Evolutionary conservation across 192 early-diverging fungal genomes (phyloP).

Genomic region (Chytriomyces confervae): DNA sequence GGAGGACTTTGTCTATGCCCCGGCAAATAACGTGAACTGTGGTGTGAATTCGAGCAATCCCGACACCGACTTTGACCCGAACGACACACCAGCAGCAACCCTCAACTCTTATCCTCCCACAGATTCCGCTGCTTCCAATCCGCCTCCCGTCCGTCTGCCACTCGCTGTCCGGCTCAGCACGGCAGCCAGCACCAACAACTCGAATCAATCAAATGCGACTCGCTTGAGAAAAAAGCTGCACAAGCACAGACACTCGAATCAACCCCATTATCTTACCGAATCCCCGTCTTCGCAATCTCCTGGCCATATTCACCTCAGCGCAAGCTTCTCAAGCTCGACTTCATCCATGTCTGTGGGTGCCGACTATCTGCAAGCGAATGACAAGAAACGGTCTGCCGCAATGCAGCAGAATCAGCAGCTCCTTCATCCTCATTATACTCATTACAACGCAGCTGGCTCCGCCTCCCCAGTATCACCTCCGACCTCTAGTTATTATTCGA

Average conservation of each 20-base stretch:
- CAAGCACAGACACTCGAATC: background rate
- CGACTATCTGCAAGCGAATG: background rate
- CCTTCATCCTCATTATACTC: background rate
- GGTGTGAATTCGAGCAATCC: background rate
- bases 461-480: background rate
- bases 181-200: background rate
- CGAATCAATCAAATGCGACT: background rate
- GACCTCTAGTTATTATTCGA: background rate
- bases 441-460: background rate
- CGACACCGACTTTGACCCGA: background rate
- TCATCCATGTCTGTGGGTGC: constrained; percentile 8
- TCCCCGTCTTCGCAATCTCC: background rate
- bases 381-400: background rate
- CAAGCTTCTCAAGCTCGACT: background rate
- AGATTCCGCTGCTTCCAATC: background rate
- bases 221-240: background rate
- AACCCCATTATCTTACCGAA: background rate
- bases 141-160: background rate
- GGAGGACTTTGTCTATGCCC: background rate
- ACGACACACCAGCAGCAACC: background rate
- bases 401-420: background rate
- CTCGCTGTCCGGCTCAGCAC: background rate
- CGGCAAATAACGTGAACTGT: background rate
- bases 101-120: background rate
- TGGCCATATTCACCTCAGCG: background rate